Evolutionary conservation across 768 basidiomycete species (phyloP), one percentile per base, ranked within the genome.

Genomic region (Boletus bicolor): DNA sequence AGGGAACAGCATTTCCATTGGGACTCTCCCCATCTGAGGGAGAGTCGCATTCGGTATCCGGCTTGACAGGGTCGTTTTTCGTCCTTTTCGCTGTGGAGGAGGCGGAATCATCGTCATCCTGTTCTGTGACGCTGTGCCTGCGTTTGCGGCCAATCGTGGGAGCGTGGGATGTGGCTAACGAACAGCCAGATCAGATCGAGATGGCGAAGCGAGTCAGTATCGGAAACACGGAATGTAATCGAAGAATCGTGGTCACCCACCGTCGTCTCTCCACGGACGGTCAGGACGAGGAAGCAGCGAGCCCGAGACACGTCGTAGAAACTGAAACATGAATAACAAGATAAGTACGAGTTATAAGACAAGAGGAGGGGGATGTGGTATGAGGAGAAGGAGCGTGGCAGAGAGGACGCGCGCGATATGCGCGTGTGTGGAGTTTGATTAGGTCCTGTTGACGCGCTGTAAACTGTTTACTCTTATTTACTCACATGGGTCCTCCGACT

Each of bases 181-280:
- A 21, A 24, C 4, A 19, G 45, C 36, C 44, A 48, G 45, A 56
- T 51, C 17, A 35, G 41, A 43, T 53, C 55, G 54, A 37, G 57
- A 62, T 39, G 53, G 36, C 14, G 49, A 36, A 59, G 44, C 38
- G 58, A 42, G 53, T 60, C 53, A 59, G 60, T 48, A 55, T 43
- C 43, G 30, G 46, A 46, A 45, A 30, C 28, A 54, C 36, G 44
- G 37, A 26, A 28, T 34, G 50, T 45, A 44, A 51, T 44, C 44
- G 49, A 50, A 51, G 54, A 51, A 56, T 57, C 59, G 56, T 57
- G 53, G 53, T 5, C 35, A 67, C 83, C 76, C 63, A 87, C 87
- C 83, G 68, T 91, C 87, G 53, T 90, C 87, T 62, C 79, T 79
- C 89, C 88, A 89, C 35, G 87, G 85, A 55, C 86, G 77, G 70